Percentiles rank a stretch among this genome's conserved stretches.
Conservation (phyloP, 345 rosid species). For the Linum trigynum region DNA sequence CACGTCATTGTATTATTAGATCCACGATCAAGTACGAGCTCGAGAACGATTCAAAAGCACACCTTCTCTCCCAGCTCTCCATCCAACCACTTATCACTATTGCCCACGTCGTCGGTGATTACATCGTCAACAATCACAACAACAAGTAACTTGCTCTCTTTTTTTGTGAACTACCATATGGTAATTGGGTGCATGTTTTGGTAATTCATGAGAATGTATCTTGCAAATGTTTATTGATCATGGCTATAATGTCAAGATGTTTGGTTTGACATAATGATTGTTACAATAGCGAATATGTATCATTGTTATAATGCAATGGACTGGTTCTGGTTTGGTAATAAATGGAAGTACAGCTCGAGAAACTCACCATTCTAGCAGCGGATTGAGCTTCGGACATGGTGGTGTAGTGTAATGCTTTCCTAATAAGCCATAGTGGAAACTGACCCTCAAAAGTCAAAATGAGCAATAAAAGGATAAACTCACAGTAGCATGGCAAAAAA, state of each 20-base stretch:
- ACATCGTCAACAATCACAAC: not conserved
- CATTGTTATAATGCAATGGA: too few relatives aligned
- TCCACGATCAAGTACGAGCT: not conserved
- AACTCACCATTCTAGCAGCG: not conserved
- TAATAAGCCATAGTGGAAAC: constrained; percentile 37
- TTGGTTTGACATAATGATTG: too few relatives aligned
- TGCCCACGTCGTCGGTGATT: not conserved
- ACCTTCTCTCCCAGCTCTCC: not conserved
- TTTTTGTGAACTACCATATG: too few relatives aligned
- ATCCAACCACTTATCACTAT: not conserved
- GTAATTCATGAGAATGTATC: too few relatives aligned
- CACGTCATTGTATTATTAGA: not conserved
- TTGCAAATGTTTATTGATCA: too few relatives aligned
- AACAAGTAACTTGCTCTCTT: not conserved
- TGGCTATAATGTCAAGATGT: too few relatives aligned
- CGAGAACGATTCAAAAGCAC: not conserved
- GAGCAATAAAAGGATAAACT: too few relatives aligned
- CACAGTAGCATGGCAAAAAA: too few relatives aligned
- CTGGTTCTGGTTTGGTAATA: too few relatives aligned
- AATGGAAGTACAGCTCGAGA: not conserved
- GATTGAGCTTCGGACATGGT: constrained; percentile 1
- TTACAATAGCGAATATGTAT: too few relatives aligned
- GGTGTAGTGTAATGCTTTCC: constrained; percentile 23
- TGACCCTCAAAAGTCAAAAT: constrained; percentile 51
- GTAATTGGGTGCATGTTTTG: too few relatives aligned